Base-by-base conservation (phyloP, 495 filamentous ascomycete genomes). In the Neohortaea acidophila region DNA sequence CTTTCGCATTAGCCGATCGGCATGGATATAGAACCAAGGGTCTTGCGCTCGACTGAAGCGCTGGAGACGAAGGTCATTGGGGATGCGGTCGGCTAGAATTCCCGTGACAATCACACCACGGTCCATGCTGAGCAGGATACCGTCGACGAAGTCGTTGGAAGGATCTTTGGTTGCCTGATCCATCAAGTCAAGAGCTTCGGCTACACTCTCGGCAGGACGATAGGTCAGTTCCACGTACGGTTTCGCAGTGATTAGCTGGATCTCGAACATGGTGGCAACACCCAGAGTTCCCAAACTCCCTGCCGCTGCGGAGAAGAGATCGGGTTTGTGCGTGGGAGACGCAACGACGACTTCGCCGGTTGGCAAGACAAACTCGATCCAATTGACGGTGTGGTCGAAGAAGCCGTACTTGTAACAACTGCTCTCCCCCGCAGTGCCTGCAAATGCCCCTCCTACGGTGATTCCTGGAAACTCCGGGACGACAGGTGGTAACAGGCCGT, bases 401-500 rank as follows among this genome's bases (percentile, higher is more conserved):
- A 70, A 71, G 1, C 73, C 73, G 38, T 73, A 64, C 23, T 59
- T 58, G 49, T 75, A 77, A 4, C 63, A 67, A 33, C 59, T 65
- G 51, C 65, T 69, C 58, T 78, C 73, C 2, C 73, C 73, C 12
- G 66, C 64, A 0, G 73, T 74, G 6, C 73, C 74, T 4, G 70
- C 63, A 56, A 63, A 79, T 0, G 72, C 73, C 2, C 73, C 73
- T 3, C 73, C 73, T 0, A 67, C 69, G 1, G 73, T 78, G 51
- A 78, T 78, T 7, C 71, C 72, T 0, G 73, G 73, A 45, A 77
- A 51, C 44, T 72, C 69, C 68, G 70, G 72, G 4, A 74, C 67
- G 0, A 74, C 62, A 1, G 64, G 67, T 0, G 70, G 73, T 2
- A 77, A 54, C 0, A 78, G 57, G 6, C 66, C 66, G 45, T 72